These are phyloP conservation scores for Aspergillus sp. DNA, from an alignment of 2,329 filamentous ascomycete genomes.

Conservation along the genomic window DNA sequence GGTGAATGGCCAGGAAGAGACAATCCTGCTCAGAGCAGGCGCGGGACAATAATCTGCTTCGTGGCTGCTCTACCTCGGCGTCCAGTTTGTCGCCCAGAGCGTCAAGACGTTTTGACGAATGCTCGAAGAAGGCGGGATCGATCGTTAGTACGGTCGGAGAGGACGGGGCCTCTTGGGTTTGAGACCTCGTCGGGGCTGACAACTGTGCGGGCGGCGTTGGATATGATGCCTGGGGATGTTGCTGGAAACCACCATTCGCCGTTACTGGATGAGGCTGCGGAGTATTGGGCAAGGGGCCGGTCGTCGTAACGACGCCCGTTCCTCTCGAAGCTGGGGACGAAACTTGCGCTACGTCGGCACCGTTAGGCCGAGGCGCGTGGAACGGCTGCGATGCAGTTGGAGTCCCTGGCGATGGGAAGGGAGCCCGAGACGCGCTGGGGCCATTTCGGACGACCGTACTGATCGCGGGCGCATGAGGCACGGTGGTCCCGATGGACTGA, in stretches of 20 bases:
- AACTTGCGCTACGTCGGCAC: not conserved
- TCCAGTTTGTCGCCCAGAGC: slow-evolving; percentile 13
- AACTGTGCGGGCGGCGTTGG: too few relatives aligned
- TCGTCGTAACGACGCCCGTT: not conserved
- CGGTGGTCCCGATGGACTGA: too few relatives aligned
- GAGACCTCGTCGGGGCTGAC: too few relatives aligned
- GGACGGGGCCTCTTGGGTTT: too few relatives aligned
- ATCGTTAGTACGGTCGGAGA: too few relatives aligned
- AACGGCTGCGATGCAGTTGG: not conserved
- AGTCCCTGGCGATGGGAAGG: not conserved
- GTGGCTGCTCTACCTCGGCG: slow-evolving; percentile 32
- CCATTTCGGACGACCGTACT: too few relatives aligned
- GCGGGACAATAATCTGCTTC: slow-evolving; percentile 55
- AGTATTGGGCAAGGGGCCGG: not conserved
- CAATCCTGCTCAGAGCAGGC: slow-evolving; percentile 58
- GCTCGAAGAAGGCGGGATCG: slow-evolving; percentile 5
- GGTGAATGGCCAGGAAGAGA: slow-evolving; percentile 66
- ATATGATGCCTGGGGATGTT: too few relatives aligned
- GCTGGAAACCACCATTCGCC: too few relatives aligned
- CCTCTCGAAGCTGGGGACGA: not conserved
- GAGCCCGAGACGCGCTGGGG: not conserved
- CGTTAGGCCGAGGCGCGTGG: not conserved
- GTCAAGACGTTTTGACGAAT: slow-evolving; percentile 13
- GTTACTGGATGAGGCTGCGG: too few relatives aligned
- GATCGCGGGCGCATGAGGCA: too few relatives aligned